Conservation (phyloP, 1,284 basidiomycete species). For the Ceratobasidium sp. region DNA sequence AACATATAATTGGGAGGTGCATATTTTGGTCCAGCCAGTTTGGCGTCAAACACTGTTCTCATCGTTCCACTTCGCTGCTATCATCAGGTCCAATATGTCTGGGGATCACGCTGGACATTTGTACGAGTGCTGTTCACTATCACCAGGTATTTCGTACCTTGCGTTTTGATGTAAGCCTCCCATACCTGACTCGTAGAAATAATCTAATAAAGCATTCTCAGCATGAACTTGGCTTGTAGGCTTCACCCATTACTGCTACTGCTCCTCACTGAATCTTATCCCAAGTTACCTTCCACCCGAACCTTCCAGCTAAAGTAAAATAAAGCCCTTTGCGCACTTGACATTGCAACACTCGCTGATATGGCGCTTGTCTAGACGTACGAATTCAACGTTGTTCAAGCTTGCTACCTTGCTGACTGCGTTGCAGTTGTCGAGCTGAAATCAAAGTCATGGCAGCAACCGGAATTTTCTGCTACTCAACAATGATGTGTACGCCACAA, state of each 20-base stretch:
- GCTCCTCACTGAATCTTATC: background rate
- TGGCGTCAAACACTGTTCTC: too few relatives aligned
- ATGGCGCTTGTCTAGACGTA: slow-evolving; percentile 12
- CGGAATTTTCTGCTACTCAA: slow-evolving; percentile 8
- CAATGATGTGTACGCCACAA: slow-evolving; percentile 22
- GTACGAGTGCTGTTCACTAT: slow-evolving; percentile 33
- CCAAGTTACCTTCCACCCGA: slow-evolving; percentile 24
- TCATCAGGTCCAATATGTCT: slow-evolving; percentile 19
- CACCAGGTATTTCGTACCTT: slow-evolving; percentile 33
- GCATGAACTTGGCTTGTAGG: slow-evolving; percentile 20
- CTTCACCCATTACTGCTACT: background rate
- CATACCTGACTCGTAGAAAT: background rate
- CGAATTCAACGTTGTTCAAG: background rate
- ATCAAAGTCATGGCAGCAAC: slow-evolving; percentile 9
- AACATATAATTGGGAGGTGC: slow-evolving; percentile 29
- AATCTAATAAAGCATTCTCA: background rate
- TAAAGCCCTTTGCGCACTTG: too few relatives aligned
- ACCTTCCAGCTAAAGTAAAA: slow-evolving; percentile 28
- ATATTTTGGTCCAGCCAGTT: background rate
- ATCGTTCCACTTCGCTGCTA: background rate
- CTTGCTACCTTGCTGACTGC: background rate
- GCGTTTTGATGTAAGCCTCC: slow-evolving; percentile 22
- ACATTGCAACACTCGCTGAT: too few relatives aligned
- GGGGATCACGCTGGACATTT: slow-evolving; percentile 39
- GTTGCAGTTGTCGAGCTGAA: slow-evolving; percentile 12